Evolutionary conservation across 345 rosid genomes (phyloP).

Genomic region (Microthlaspi erraticum): DNA sequence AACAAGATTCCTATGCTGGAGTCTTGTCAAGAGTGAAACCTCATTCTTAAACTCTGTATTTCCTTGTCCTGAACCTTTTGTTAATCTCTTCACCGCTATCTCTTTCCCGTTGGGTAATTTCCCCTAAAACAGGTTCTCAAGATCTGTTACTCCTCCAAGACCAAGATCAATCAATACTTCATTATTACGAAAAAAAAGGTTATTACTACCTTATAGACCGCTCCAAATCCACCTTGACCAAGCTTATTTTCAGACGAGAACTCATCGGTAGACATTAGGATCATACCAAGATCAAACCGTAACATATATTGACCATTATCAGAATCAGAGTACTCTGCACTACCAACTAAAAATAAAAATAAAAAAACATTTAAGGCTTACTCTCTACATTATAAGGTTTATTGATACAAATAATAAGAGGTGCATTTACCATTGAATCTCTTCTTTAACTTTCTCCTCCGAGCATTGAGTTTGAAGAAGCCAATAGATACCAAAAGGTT

Average conservation of each 20-base stretch:
- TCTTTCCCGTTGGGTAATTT: conserved; percentile 39
- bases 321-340: too few relatives aligned
- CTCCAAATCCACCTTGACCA: conserved; percentile 53
- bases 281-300: conserved; percentile 7
- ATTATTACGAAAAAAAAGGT: not conserved
- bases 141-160: not conserved
- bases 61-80: conserved; percentile 47
- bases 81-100: conserved; percentile 54
- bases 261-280: conserved; percentile 13
- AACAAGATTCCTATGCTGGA: conserved; percentile 57
- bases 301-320: too few relatives aligned
- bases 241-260: conserved; percentile 44
- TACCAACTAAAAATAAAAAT: not conserved
- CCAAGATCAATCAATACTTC: not conserved
- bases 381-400: not conserved
- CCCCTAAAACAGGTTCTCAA: conserved; percentile 40
- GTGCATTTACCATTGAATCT: not conserved
- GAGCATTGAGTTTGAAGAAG: not conserved
- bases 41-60: conserved; percentile 51
- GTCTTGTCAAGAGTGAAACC: conserved; percentile 49
- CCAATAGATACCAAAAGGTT: not conserved
- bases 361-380: not conserved
- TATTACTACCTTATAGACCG: conserved; percentile 46
- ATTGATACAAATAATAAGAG: not conserved
- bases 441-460: not conserved